Base-by-base conservation (phyloP, 1,139 yeast species). In the Protomyces lactucae-debilis region DNA sequence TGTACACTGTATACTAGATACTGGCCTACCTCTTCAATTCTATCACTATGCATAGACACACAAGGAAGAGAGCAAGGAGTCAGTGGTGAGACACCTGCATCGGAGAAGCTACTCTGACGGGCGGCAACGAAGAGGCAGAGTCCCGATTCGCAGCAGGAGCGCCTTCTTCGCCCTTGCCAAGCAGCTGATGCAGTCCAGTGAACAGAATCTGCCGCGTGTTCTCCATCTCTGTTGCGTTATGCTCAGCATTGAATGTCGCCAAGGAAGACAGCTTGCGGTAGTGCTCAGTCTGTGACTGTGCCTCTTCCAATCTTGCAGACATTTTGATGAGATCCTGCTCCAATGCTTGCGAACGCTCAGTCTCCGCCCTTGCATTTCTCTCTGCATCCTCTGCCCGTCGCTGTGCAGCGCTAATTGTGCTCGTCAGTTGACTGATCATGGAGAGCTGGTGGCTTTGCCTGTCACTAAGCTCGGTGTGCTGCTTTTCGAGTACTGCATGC, bases 241-340 rank as follows among this genome's bases (percentile, higher is more conserved):
- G 36, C 32, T 56, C 53, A 28, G 43, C 46, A 12, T 56, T 45
- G 45, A 43, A 56, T 45, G 46, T 45, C 9, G 60, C 60, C 43
- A 56, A 16, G n/a, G 60, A 56, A 18, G 60, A 56, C 25, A 56
- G 60, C n/a, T 51, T 35, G 45, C 48, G 60, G 45, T 40, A n/a
- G 35, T 56, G 60, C 43, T 56, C 48, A 28, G 48, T 36, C 28
- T 56, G 60, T 16, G 48, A 35, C 21, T 56, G 43, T n/a, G 46
- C 21, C 35, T 56, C 60, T n/a, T 46, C 46, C 16, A 56, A n/a
- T 23, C 48, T 40, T 8, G 52, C 25, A n/a, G 23, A 14, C 45
- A 56, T 10, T 8, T 51, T 21, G 9, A 56, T 36, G 14, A 32
- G 35, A n/a, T 56, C 60, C 18, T 45, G 46, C 36, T 56, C 60